phyloP scores from a whole-genome alignment of 441 rosid species.

The Arabidopsis lyrata region DNA sequence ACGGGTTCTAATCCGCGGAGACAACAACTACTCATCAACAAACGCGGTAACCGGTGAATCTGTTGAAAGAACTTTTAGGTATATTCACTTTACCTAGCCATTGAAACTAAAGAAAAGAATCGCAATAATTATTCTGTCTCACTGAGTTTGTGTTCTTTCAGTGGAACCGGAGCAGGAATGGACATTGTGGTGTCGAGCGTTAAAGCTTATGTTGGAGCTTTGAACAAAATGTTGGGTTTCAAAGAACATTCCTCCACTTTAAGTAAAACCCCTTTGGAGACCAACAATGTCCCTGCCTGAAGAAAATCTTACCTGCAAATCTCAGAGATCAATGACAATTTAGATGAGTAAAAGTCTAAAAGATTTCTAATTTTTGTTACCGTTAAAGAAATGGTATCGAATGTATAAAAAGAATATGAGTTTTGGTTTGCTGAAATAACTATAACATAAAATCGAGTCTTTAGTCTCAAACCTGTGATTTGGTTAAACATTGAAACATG shows the following conservation, averaged over 20 bases:
- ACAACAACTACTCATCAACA: slow-evolving; percentile 49
- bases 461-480: not conserved
- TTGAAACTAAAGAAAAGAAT: slow-evolving; percentile 2
- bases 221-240: slow-evolving; percentile 78
- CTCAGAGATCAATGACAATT: not conserved
- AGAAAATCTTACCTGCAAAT: slow-evolving; percentile 4
- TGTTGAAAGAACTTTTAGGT: slow-evolving; percentile 68
- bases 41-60: slow-evolving; percentile 66
- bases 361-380: not conserved
- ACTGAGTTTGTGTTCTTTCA: slow-evolving; percentile 27
- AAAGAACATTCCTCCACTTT: slow-evolving; percentile 38
- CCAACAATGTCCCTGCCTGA: slow-evolving; percentile 50
- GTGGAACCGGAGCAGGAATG: slow-evolving; percentile 82
- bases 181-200: slow-evolving; percentile 88
- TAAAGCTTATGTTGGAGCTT: slow-evolving; percentile 78
- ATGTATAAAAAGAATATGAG: not conserved
- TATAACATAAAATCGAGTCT: not conserved
- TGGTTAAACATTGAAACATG: not conserved
- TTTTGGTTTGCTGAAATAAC: not conserved
- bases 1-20: slow-evolving; percentile 77
- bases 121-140: not conserved
- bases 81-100: not conserved
- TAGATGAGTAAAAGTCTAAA: not conserved
- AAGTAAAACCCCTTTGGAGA: slow-evolving; percentile 38
- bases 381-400: not conserved